These are phyloP conservation scores for Eucalyptus pauciflora DNA, from an alignment of 345 rosid genomes.

Conservation along the genomic window DNA sequence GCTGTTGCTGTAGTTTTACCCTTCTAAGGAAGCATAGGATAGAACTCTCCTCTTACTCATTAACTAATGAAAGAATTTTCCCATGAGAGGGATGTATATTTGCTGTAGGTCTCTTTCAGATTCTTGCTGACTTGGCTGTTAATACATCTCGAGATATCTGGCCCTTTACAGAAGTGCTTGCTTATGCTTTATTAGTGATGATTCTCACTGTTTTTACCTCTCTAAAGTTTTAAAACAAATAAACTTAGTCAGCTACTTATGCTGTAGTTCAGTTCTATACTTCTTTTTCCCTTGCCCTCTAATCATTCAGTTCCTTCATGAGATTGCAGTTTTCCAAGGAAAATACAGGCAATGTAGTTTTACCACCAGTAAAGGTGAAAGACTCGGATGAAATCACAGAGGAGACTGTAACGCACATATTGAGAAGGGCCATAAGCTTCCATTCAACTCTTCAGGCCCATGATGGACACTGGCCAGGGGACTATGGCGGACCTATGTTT, in stretches of 20 bases:
- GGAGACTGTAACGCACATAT: slow-evolving; percentile 37
- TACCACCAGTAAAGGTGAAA: slow-evolving; percentile 43
- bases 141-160: neutral
- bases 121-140: neutral
- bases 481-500: slow-evolving; percentile 99
- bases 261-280: neutral
- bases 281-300: neutral
- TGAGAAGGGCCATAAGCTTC: slow-evolving; percentile 62
- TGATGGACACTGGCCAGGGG: slow-evolving; percentile 99
- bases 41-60: neutral
- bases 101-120: neutral
- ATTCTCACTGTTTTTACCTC: neutral
- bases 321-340: slow-evolving; percentile 55
- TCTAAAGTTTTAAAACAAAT: neutral
- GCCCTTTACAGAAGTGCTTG: neutral
- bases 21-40: neutral
- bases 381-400: slow-evolving; percentile 55
- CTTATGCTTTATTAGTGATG: neutral
- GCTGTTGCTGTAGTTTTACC: neutral
- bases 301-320: neutral
- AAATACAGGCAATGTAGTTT: slow-evolving; percentile 15
- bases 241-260: neutral
- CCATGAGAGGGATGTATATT: neutral
- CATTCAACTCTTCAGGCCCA: slow-evolving; percentile 72
- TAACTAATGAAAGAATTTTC: neutral